These are phyloP conservation scores for Violaceomyces palustris DNA, from an alignment of 1,284 basidiomycete species.

Conservation along the genomic window DNA sequence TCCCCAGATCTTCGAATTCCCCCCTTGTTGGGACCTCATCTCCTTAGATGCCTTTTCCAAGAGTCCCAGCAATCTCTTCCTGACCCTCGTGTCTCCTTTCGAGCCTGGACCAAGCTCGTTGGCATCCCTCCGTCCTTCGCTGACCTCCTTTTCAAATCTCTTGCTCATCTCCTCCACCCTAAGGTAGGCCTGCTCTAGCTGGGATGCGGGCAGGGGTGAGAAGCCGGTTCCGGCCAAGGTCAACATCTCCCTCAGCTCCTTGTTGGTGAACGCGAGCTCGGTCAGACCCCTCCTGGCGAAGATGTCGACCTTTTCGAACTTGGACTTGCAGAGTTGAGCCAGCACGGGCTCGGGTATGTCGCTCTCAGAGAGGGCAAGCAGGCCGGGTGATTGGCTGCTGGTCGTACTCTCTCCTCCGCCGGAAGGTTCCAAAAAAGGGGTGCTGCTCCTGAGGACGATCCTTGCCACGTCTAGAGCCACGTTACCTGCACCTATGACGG, in stretches of 20 bases:
- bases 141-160: not conserved
- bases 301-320: conserved; percentile 72
- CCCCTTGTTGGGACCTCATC: conserved; percentile 27
- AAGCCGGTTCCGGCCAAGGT: conserved; percentile 69
- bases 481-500: conserved; percentile 90
- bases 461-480: conserved; percentile 90
- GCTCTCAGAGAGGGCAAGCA: conserved; percentile 64
- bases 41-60: conserved; percentile 65
- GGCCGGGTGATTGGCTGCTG: conserved; percentile 37
- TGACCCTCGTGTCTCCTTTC: conserved; percentile 50
- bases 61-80: conserved; percentile 60
- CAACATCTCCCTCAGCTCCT: conserved; percentile 88
- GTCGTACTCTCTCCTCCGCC: not conserved
- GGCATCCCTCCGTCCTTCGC: not conserved
- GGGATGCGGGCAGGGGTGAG: conserved; percentile 53
- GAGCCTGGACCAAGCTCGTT: too few species aligned
- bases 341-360: conserved; percentile 78
- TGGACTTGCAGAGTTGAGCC: conserved; percentile 63
- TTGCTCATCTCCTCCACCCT: conserved; percentile 23
- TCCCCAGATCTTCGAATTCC: conserved; percentile 30
- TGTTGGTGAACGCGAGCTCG: conserved; percentile 87
- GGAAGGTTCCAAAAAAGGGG: conserved; percentile 17
- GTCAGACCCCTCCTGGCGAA: conserved; percentile 80
- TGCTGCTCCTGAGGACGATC: conserved; percentile 65
- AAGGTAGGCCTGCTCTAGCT: conserved; percentile 21